Base-by-base conservation (phyloP, 2,329 filamentous ascomycete genomes). In the Paecilomyces niveus region DNA sequence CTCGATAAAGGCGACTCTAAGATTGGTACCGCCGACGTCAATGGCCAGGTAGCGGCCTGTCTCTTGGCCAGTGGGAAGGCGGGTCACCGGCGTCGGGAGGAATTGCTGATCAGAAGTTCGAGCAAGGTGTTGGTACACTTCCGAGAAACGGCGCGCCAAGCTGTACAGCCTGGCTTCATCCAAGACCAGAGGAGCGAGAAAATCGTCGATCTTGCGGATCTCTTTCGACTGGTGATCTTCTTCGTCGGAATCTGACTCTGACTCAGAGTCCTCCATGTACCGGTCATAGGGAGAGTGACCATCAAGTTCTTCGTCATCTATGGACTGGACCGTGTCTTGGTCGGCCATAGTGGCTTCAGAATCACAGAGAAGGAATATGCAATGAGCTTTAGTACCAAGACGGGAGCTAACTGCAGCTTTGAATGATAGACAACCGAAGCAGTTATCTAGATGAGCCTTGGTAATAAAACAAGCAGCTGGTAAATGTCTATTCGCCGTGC, bases 1-100 rank as follows among this genome's bases (percentile, higher is more conserved):
- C 57, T 84, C 81, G 59, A 84, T 81, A 58, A 83, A 83, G 2
- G 80, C 81, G 21, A 83, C 81, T 59, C 82, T 75, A 51, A 84
- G 70, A 61, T 84, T 84, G 57, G 78, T 82, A 5, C 81, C 81
- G 52, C 82, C 82, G 35, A 84, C 80, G 67, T 84, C 81, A 57
- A 84, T 83, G 53, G 80, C 80, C 55, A 84, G 64, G 62, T 83
- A 84, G 26, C 76, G 79, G 45, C 81, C 81, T 5, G 78, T 80
- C 65, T 84, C 81, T 62, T 78, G 73, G 18, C 82, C 81, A 0
- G 76, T 80, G 11, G 77, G 77, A 31, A 80, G 64, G 59, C 72
- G 71, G 21, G 77, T 79, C 21, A 79, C 76, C 0, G 77, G 77
- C 0, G 77, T 80, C 15, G 77, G 77, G 31, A 80, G 64, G 59